Evolutionary conservation across 192 early-diverging fungal genomes (phyloP), one percentile per base, ranked within the genome.

Genomic region (Umbelopsis isabellina): DNA sequence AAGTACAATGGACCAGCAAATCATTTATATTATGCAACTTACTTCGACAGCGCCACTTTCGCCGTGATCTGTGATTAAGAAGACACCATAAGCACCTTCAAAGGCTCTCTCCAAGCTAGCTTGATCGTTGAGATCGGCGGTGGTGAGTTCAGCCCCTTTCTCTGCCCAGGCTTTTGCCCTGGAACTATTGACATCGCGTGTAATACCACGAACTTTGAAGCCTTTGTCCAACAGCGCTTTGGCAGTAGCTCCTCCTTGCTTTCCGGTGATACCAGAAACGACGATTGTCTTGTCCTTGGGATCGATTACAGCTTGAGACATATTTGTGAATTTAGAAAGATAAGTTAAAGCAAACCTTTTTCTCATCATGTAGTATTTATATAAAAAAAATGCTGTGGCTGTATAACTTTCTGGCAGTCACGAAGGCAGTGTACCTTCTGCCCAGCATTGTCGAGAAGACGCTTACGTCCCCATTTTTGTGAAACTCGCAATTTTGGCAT

Each of bases 201-300:
- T 51, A 52, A 70, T 35, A 35, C 68, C 68, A 6, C 68, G 49
- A 21, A 70, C 68, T 46, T 70, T 70, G 50, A 37, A 35, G 3
- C 68, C 68, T 25, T 45, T 21, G 4, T 41, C 49, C 1, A 70
- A 23, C 16, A 55, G 16, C 4, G 49, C 51, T 8, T 30, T 9
- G 33, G 68, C 68, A 3, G 44, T 37, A 12, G 68, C 50, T 25
- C 68, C 68, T 18, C 47, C 68, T 55, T 70, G 68, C 44, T 70
- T 52, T 16, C 68, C 68, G 23, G 46, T 70, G 15, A 70, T 53
- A 20, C 68, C 68, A 16, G 23, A 2, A 49, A 70, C 49, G 13
- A 45, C 68, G 37, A 69, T 61, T 33, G 5, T 69, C 11, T 52
- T 69, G 47, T 20, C n/a, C 21, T 46, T 44, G 51, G 67, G 30